Conservation (phyloP, 192 early-diverging fungal species). For the Hyaloraphidium curvatum region DNA sequence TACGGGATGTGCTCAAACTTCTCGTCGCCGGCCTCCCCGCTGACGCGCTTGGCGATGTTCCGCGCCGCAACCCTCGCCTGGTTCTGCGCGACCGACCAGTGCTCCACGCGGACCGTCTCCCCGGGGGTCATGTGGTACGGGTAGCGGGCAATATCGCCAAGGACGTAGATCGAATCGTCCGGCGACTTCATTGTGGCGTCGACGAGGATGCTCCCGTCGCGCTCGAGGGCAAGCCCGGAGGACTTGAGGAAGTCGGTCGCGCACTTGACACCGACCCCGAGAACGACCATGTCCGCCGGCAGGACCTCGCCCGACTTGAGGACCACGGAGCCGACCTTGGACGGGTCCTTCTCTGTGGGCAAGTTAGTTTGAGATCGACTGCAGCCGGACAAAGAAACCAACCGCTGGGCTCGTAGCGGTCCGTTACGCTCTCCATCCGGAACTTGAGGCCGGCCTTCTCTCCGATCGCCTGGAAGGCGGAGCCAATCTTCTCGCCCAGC, state of each 20-base stretch:
- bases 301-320: conserved; percentile 16
- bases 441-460: conserved; percentile 24
- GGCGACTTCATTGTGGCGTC: conserved; percentile 19
- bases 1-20: conserved; percentile 28
- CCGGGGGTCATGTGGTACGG: conserved; percentile 23
- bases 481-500: conserved; percentile 25
- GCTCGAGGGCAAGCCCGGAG: conserved; percentile 16
- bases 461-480: conserved; percentile 20
- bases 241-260: conserved; percentile 25
- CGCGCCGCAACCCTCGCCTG: conserved; percentile 12
- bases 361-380: too few species aligned
- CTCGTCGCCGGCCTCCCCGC: neutral
- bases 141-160: conserved; percentile 35
- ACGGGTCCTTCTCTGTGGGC: too few species aligned
- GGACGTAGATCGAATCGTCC: too few species aligned
- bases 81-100: conserved; percentile 19
- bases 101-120: conserved; percentile 26
- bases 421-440: conserved; percentile 15
- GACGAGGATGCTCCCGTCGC: conserved; percentile 27
- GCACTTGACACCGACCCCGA: conserved; percentile 30
- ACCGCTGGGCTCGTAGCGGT: conserved; percentile 9
- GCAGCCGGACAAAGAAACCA: too few species aligned
- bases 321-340: conserved; percentile 16
- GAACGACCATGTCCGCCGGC: conserved; percentile 27
- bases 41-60: conserved; percentile 11